phyloP scores from a whole-genome alignment of 179 eudicot genomes.

The Beta corolliflora region DNA sequence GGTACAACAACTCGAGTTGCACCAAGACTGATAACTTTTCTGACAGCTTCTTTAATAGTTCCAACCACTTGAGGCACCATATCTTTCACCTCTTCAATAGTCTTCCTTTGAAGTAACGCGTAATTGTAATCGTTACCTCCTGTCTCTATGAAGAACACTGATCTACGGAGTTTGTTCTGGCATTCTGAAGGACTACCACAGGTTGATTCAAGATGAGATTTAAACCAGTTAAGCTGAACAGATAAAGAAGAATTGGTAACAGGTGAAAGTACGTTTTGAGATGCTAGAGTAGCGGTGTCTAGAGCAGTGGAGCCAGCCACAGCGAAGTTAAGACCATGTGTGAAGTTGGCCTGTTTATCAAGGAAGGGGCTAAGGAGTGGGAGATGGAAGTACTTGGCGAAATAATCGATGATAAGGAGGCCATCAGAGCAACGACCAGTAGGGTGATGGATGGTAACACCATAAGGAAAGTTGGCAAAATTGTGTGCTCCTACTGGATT shows the following conservation, averaged over 20 bases:
- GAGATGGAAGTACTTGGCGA: constrained; percentile 17
- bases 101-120: constrained; percentile 20
- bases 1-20: constrained; percentile 12
- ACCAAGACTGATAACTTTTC: constrained; percentile 18
- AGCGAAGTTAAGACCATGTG: constrained; percentile 27
- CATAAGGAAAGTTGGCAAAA: not conserved
- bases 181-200: not conserved
- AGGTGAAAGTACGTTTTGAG: not conserved
- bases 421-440: constrained; percentile 6
- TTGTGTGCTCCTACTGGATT: not conserved
- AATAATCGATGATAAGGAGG: constrained; percentile 8
- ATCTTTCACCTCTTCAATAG: not conserved
- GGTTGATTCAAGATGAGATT: constrained; percentile 5
- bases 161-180: not conserved
- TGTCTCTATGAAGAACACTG: constrained; percentile 8
- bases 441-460: not conserved
- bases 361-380: constrained; percentile 22
- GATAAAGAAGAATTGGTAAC: constrained; percentile 13
- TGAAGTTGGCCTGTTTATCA: constrained; percentile 9
- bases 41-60: constrained; percentile 16
- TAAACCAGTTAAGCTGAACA: constrained; percentile 27
- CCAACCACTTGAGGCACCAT: constrained; percentile 20
- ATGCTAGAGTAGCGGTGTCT: not conserved
- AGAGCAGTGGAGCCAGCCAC: constrained; percentile 24
- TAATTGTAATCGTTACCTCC: constrained; percentile 26